These are phyloP conservation scores for Aspergillus sp. DNA, from an alignment of 2,329 filamentous ascomycete genomes.

Conservation along the genomic window DNA sequence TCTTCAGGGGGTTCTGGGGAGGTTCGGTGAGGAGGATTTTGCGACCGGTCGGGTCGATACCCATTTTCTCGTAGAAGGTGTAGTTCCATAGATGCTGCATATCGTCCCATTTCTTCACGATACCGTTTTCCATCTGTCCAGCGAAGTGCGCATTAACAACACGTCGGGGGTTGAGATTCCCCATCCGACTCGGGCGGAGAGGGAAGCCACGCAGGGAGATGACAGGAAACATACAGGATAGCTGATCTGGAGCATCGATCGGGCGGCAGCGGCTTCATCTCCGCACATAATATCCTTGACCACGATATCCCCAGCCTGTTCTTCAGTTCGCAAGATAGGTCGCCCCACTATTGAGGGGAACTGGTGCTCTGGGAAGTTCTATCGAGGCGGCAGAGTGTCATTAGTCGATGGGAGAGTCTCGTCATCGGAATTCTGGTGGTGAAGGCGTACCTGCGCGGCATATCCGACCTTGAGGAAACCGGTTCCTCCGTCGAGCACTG, in stretches of 20 bases:
- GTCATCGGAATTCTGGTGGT: background rate
- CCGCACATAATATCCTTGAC: constrained; percentile 99
- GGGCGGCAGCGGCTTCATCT: constrained; percentile 91
- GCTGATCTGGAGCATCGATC: constrained; percentile 96
- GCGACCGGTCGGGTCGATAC: constrained; percentile 82
- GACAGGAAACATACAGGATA: constrained; percentile 67
- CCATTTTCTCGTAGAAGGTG: constrained; percentile 96
- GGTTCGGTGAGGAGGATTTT: constrained; percentile 98
- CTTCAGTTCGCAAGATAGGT: constrained; percentile 94
- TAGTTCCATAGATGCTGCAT: constrained; percentile 99
- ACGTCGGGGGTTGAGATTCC: constrained; percentile 11
- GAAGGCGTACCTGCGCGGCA: constrained; percentile 69
- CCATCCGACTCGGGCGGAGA: constrained; percentile 3
- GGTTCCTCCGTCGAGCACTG: constrained; percentile 99
- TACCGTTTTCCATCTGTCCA: constrained; percentile 92
- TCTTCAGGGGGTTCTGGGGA: constrained; percentile 95
- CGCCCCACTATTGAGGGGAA: constrained; percentile 98
- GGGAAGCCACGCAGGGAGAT: constrained; percentile 3
- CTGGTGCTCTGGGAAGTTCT: constrained; percentile 99
- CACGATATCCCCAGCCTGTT: constrained; percentile 70
- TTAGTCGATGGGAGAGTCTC: background rate
- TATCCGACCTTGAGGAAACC: constrained; percentile 99
- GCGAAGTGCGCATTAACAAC: constrained; percentile 21
- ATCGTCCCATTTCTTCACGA: constrained; percentile 99
- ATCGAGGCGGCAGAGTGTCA: constrained; percentile 8